A percentile compares a stretch with the other conserved stretches of the same genome.
phyloP scores from a whole-genome alignment of 106 monocot genomes.

The Cymbidium sinense region DNA sequence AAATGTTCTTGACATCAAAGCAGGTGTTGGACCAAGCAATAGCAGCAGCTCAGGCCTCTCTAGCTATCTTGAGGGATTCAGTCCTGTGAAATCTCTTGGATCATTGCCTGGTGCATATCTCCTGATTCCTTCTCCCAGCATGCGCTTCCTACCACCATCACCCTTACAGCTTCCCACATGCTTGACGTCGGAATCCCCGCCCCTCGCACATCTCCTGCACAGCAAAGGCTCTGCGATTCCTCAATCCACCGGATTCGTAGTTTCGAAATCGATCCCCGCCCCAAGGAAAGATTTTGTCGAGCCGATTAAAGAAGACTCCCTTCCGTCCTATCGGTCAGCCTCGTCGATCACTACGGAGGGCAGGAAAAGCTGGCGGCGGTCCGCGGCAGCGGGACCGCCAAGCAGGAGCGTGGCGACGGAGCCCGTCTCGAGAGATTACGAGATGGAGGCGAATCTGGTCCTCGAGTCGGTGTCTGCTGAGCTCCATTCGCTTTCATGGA shows the following conservation, averaged over 20 bases:
- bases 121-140: slow-evolving; percentile 61
- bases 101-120: slow-evolving; percentile 53
- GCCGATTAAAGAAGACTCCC: slow-evolving; percentile 49
- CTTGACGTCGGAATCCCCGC: slow-evolving; percentile 87
- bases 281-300: slow-evolving; percentile 31
- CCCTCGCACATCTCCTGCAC: slow-evolving; percentile 84
- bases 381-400: slow-evolving; percentile 18
- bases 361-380: slow-evolving; percentile 33
- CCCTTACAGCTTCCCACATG: slow-evolving; percentile 78
- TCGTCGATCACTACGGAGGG: slow-evolving; percentile 82
- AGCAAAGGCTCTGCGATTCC: slow-evolving; percentile 90
- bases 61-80: slow-evolving; percentile 85
- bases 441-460: slow-evolving; percentile 44
- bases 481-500: slow-evolving; percentile 79
- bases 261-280: slow-evolving; percentile 63
- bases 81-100: slow-evolving; percentile 66
- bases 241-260: slow-evolving; percentile 51
- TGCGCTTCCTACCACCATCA: slow-evolving; percentile 47
- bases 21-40: slow-evolving; percentile 52
- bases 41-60: slow-evolving; percentile 16
- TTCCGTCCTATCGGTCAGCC: slow-evolving; percentile 68
- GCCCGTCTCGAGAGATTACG: slow-evolving; percentile 15
- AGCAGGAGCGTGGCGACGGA: slow-evolving; percentile 47
- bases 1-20: background rate
- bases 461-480: slow-evolving; percentile 79